Evolutionary conservation across 2,329 filamentous ascomycete genomes (phyloP), one percentile per base, ranked within the genome.

Genomic region (Cladophialophora immunda): DNA sequence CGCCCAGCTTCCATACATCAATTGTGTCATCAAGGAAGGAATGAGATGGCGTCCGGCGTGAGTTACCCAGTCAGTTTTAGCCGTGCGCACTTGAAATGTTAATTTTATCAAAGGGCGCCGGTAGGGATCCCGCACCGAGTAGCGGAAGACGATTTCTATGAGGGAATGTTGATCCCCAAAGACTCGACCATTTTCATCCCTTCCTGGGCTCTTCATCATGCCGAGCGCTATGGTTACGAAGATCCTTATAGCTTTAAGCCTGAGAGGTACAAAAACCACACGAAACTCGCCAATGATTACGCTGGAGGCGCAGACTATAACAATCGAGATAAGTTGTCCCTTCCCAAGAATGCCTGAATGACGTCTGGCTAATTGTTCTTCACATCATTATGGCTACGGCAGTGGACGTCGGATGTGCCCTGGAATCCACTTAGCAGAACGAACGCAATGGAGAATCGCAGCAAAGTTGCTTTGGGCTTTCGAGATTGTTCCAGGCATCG

Each of bases 161-260:
- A 80, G 45, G 83, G 82, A 15, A 84, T 81, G 69, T 74, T 79
- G 13, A 83, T 86, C 27, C 83, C 84, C 2, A 78, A 80, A 3
- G 82, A 80, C 0, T 83, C 84, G 0, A 81, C 78, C 0, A 73
- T 86, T n/a, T 29, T 64, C 47, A 19, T 67, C 15, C 60, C 60
- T 3, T 64, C 41, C 7, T 59, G 57, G 54, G 61, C 59, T 17
- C 27, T 67, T 11, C 76, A 4, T 80, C 82, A 50, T 77, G 80
- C 55, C 74, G 78, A 67, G 79, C 81, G 58, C 75, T 76, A 75
- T 15, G 79, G 78, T 52, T 82, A 80, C 59, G 75, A 76, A 0
- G 74, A 77, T 13, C 79, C 81, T 0, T 76, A 79, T 30, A 68
- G 47, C 4, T 82, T 82, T 71, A 72, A 80, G n/a, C 81, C 81